Evolutionary conservation across 306 rosid species (phyloP), one percentile per base, ranked within the genome.

Genomic region (Rubus parviflorus): DNA sequence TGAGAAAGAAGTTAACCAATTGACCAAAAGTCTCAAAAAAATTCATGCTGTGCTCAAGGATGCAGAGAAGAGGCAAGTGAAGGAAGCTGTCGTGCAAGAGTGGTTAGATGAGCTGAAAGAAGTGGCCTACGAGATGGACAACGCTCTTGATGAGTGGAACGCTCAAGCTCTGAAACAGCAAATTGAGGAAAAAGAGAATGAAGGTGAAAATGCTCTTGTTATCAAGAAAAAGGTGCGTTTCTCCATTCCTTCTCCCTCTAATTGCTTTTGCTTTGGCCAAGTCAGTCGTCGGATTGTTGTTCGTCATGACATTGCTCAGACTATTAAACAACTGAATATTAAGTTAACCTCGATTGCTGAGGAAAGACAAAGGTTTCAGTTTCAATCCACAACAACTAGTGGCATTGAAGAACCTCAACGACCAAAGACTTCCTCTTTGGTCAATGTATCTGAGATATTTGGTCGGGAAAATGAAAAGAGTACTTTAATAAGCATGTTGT

Each of bases 81-180:
- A 64, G 5, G 65, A 72, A 3, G 57, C 6, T 19, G 46, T 4
- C 3, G 73, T 64, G 22, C 65, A 53, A 17, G 8, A 20, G 2
- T 79, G 82, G 82, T 12, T 73, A 23, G 68, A 41, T 7, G 47
- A 73, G 51, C 82, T 79, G 41, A 52, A 73, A 65, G 73, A 79
- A 8, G 78, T 45, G 7, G 8, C 77, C 40, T 49, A 51, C 67
- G 73, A 79, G 22, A 48, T 79, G 67, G 78, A 72, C 4, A 63
- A 61, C 53, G 51, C 43, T 22, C 16, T 79, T n/a, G 75, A 79
- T 14, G 69, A 73, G 68, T 79, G 74, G 61, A 25, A 35, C 58
- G 35, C 70, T 0, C 42, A 70, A n/a, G 25, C 58, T n/a, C 61
- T 72, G 4, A 8, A 9, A 45, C 48, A 58, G 15, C 20, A 19